phyloP scores from a whole-genome alignment of 345 rosid species.

The Trapa incisa region DNA sequence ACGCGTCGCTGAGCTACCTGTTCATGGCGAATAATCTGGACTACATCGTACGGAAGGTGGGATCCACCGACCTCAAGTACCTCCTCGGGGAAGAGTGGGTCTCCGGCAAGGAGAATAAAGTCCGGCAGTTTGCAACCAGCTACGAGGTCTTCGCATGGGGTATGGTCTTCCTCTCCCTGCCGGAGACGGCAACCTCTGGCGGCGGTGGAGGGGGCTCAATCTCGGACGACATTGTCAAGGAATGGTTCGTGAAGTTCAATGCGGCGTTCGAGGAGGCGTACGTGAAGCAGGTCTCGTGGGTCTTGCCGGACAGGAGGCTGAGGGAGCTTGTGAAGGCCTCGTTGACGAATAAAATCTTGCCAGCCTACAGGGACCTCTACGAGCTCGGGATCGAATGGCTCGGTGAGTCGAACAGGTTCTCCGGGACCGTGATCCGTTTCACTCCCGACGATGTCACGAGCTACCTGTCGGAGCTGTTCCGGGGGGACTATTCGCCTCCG shows the following conservation, averaged over 20 bases:
- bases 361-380: slow-evolving; percentile 48
- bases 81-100: slow-evolving; percentile 80
- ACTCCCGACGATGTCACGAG: slow-evolving; percentile 53
- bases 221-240: slow-evolving; percentile 26
- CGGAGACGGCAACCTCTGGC: slow-evolving; percentile 7
- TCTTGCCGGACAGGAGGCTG: slow-evolving; percentile 41
- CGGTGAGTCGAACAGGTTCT: slow-evolving; percentile 20
- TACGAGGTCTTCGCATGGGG: slow-evolving; percentile 66
- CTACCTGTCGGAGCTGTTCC: slow-evolving; percentile 62
- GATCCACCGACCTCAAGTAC: slow-evolving; percentile 29
- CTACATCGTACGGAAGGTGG: slow-evolving; percentile 41
- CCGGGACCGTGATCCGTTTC: slow-evolving; percentile 29
- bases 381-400: slow-evolving; percentile 18
- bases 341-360: slow-evolving; percentile 41
- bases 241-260: slow-evolving; percentile 43
- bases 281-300: slow-evolving; percentile 44
- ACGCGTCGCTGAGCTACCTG: slow-evolving; percentile 55
- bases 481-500: slow-evolving; percentile 25
- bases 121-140: slow-evolving; percentile 38
- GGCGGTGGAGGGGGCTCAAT: background rate
- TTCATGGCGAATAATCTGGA: slow-evolving; percentile 80
- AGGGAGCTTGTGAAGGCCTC: slow-evolving; percentile 60
- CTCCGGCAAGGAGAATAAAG: slow-evolving; percentile 33
- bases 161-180: slow-evolving; percentile 41
- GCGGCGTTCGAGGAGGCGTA: slow-evolving; percentile 63